phyloP scores from a whole-genome alignment of 306 rosid species.

The Ormosia semicastrata region DNA sequence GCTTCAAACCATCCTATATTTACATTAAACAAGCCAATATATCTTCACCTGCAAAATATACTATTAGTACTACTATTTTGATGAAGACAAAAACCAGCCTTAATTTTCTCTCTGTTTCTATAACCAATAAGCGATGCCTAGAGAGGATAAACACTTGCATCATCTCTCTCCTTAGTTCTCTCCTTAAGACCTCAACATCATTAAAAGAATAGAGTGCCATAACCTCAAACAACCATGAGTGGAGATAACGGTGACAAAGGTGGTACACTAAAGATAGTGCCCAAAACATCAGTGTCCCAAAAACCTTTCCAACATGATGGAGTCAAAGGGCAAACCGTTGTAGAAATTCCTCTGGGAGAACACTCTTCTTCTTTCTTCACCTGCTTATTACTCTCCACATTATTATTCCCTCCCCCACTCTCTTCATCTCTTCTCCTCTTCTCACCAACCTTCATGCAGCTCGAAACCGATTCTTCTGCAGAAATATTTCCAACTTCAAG shows the following conservation, averaged over 20 bases:
- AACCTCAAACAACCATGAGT: constrained; percentile 32
- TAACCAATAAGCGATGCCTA: neutral
- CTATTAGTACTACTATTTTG: neutral
- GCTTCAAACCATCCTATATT: constrained; percentile 12
- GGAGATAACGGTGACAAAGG: constrained; percentile 55
- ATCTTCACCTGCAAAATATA: neutral
- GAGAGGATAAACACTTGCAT: constrained; percentile 7
- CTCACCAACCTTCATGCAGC: constrained; percentile 18
- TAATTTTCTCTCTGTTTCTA: neutral
- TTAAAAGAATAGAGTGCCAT: neutral
- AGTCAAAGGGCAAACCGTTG: constrained; percentile 34
- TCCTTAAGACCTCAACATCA: neutral
- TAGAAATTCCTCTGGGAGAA: constrained; percentile 13
- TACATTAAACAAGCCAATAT: constrained; percentile 3
- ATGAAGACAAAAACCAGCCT: neutral
- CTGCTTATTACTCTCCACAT: neutral
- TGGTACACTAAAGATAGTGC: constrained; percentile 50
- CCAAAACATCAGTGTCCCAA: constrained; percentile 46
- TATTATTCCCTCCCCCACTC: neutral
- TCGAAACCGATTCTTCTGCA: neutral
- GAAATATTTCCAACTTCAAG: constrained; percentile 24
- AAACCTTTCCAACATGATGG: constrained; percentile 57
- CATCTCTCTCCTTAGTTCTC: constrained; percentile 9
- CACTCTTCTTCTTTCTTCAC: constrained; percentile 34
- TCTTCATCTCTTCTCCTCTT: constrained; percentile 38